Evolutionary conservation across 2,329 filamentous ascomycete genomes (phyloP).

Genomic region (Beauveria sp.): DNA sequence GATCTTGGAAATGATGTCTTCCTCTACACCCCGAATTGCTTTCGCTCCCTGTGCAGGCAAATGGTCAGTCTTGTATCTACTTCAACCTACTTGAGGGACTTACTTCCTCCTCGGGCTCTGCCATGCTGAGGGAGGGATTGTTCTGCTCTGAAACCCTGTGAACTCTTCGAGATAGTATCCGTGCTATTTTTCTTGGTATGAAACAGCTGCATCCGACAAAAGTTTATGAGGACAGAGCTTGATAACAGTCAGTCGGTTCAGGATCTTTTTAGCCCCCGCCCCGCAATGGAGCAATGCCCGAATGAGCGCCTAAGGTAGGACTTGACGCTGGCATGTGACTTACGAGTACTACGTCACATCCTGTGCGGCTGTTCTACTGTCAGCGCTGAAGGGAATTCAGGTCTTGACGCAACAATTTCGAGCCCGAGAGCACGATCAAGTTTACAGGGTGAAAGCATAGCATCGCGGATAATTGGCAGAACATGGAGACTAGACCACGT

Average conservation of each 20-base stretch:
- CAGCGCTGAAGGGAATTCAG: neutral
- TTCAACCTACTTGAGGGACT: neutral
- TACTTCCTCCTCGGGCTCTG: neutral
- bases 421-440: neutral
- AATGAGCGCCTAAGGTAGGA: neutral
- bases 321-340: neutral
- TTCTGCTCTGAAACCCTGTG: too few species aligned
- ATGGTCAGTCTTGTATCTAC: neutral
- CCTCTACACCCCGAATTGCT: neutral
- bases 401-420: neutral
- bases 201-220: too few species aligned
- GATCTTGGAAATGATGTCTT: slow-evolving; percentile 2
- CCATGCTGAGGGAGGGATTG: too few species aligned
- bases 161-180: too few species aligned
- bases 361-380: neutral
- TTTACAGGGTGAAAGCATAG: neutral
- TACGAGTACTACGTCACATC: neutral
- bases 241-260: neutral
- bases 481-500: neutral
- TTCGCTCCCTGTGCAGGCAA: neutral
- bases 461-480: neutral
- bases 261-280: neutral
- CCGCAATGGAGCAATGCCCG: neutral
- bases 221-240: neutral
- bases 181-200: too few species aligned